phyloP scores from a whole-genome alignment of 192 early-diverging fungal genomes.

The Pilaira anomala region DNA sequence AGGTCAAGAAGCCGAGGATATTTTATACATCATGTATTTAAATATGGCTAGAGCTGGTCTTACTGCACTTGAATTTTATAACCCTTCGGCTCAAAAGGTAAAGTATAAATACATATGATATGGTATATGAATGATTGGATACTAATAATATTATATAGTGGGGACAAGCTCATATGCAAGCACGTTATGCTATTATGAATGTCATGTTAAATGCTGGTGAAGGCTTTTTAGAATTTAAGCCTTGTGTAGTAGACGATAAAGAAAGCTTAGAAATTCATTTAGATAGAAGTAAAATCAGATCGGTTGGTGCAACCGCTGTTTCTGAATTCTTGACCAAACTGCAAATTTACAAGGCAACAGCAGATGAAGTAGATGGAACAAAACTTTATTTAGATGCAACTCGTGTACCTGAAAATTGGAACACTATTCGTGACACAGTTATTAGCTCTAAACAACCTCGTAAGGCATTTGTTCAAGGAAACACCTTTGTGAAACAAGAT shows the following conservation, averaged over 20 bases:
- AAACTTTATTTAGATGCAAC: slow-evolving; percentile 48
- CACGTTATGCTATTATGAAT: slow-evolving; percentile 54
- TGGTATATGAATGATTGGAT: no score
- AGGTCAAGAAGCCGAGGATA: slow-evolving; percentile 46
- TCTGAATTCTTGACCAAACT: slow-evolving; percentile 53
- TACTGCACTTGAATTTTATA: slow-evolving; percentile 50
- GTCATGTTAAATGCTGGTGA: slow-evolving; percentile 45
- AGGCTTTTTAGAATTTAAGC: slow-evolving; percentile 33
- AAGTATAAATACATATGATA: neutral
- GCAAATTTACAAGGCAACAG: slow-evolving; percentile 60
- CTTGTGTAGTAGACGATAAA: slow-evolving; percentile 22
- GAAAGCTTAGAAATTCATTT: slow-evolving; percentile 45
- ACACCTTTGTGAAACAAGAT: slow-evolving; percentile 43
- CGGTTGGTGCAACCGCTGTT: slow-evolving; percentile 48
- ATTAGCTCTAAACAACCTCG: slow-evolving; percentile 51
- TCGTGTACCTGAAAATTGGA: slow-evolving; percentile 49
- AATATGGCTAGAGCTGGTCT: slow-evolving; percentile 61
- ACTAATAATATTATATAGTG: slow-evolving; percentile 20
- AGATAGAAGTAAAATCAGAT: slow-evolving; percentile 50
- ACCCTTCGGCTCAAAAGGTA: slow-evolving; percentile 40
- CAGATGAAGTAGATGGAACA: slow-evolving; percentile 45
- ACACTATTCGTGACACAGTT: slow-evolving; percentile 48
- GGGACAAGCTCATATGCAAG: slow-evolving; percentile 64
- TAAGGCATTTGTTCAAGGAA: slow-evolving; percentile 53
- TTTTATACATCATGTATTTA: slow-evolving; percentile 47